phyloP scores from a whole-genome alignment of 768 basidiomycete species.

The Amyloporia xantha region DNA sequence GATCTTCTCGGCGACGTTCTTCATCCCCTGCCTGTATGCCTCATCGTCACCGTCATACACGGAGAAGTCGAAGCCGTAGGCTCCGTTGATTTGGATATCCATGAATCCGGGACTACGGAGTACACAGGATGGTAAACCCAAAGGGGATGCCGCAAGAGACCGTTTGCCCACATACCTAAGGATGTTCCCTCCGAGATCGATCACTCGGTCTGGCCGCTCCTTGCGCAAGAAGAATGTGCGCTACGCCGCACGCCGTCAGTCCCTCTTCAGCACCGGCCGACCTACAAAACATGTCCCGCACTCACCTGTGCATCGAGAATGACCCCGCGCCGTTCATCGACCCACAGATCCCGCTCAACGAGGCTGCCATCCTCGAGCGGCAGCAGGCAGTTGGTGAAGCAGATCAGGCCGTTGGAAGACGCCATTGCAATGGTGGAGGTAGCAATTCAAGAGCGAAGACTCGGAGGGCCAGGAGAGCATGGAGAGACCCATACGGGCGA shows the following conservation, averaged over 20 bases:
- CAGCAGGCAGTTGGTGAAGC: slow-evolving; percentile 84
- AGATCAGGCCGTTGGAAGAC: slow-evolving; percentile 59
- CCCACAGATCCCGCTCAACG: slow-evolving; percentile 71
- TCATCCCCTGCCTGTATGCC: slow-evolving; percentile 60
- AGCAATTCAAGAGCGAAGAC: not conserved
- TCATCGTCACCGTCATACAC: slow-evolving; percentile 69
- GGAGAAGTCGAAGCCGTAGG: slow-evolving; percentile 83
- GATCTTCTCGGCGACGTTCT: slow-evolving; percentile 66
- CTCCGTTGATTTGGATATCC: slow-evolving; percentile 89
- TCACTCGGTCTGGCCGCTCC: slow-evolving; percentile 52
- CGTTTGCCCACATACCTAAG: slow-evolving; percentile 45
- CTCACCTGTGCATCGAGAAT: slow-evolving; percentile 67
- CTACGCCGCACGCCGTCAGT: no score
- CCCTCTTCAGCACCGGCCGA: slow-evolving; percentile 3
- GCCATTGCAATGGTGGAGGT: slow-evolving; percentile 18
- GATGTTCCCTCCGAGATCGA: slow-evolving; percentile 74
- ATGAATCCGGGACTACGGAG: slow-evolving; percentile 68
- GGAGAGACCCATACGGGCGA: slow-evolving; percentile 1
- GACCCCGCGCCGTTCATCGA: slow-evolving; percentile 66
- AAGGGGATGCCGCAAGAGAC: not conserved
- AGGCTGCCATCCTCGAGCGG: slow-evolving; percentile 76
- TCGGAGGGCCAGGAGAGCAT: not conserved
- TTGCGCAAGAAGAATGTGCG: slow-evolving; percentile 59
- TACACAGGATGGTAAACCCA: not conserved
- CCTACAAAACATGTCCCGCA: not conserved